These are phyloP conservation scores for Geosmithia morbida DNA, from an alignment of 2,329 filamentous ascomycete genomes.

Conservation along the genomic window DNA sequence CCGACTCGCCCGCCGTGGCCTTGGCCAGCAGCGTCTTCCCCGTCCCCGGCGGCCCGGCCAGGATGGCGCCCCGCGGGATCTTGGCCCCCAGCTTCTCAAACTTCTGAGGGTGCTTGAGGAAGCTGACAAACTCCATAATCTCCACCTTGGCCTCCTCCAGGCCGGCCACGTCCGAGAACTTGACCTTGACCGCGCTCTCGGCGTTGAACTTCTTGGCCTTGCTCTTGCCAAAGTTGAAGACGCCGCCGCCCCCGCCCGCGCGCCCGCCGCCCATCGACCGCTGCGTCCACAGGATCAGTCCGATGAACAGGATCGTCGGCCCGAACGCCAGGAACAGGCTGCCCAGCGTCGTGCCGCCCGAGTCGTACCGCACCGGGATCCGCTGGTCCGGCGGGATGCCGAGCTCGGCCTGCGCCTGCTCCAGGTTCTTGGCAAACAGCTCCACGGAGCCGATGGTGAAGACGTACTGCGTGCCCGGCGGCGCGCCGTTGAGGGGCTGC, in stretches of 20 bases:
- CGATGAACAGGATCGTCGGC: conserved; percentile 76
- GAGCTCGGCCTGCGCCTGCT: conserved; percentile 77
- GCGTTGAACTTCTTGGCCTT: conserved; percentile 96
- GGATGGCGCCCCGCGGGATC: conserved; percentile 90
- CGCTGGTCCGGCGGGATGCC: conserved; percentile 76
- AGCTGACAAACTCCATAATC: conserved; percentile 99
- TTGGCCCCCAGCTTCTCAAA: conserved; percentile 94
- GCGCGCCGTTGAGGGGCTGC: conserved; percentile 9
- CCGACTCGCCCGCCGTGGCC: conserved; percentile 91
- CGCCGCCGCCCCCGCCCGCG: conserved; percentile 48
- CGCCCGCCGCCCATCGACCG: conserved; percentile 57
- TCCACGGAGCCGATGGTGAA: conserved; percentile 95
- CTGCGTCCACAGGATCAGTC: conserved; percentile 66
- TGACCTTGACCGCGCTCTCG: conserved; percentile 90
- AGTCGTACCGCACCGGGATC: conserved; percentile 80
- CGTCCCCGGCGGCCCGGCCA: conserved; percentile 94
- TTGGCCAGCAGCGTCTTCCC: conserved; percentile 97
- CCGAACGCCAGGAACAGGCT: conserved; percentile 66
- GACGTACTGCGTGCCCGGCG: conserved; percentile 41
- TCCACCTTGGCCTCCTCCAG: conserved; percentile 97
- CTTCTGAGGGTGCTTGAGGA: conserved; percentile 82
- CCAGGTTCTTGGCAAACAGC: conserved; percentile 77
- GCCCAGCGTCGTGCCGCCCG: conserved; percentile 61
- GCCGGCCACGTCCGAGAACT: conserved; percentile 91
- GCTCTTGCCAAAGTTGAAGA: conserved; percentile 94